phyloP scores from a whole-genome alignment of 768 basidiomycete genomes.

The Calvatia gigantea region DNA sequence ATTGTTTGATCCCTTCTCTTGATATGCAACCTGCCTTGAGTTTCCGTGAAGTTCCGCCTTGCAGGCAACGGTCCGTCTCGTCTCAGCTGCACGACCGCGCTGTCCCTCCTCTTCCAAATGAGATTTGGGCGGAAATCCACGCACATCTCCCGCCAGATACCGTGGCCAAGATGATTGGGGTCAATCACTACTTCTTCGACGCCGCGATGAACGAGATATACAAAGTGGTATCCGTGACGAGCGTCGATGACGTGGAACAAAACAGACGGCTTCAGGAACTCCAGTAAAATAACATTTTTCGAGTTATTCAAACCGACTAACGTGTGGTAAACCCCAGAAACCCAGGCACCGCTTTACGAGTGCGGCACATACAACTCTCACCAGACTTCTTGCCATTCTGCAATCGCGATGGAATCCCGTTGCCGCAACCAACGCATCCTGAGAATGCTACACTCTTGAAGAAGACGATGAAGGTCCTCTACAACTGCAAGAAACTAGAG shows the following conservation, averaged over 20 bases:
- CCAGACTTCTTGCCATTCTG: not conserved
- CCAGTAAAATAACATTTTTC: no score
- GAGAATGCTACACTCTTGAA: not conserved
- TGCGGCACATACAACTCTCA: conserved; percentile 14
- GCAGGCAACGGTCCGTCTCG: no score
- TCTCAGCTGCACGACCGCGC: no score
- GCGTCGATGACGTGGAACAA: no score
- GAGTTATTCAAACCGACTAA: no score
- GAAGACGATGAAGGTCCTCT: not conserved
- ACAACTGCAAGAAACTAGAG: not conserved
- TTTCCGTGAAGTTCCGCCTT: no score
- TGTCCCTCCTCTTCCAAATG: conserved; percentile 20
- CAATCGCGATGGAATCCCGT: not conserved
- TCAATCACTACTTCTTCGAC: conserved; percentile 25
- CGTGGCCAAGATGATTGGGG: conserved; percentile 22
- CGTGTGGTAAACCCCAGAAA: no score
- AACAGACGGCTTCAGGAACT: no score
- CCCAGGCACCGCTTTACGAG: no score
- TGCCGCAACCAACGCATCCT: not conserved
- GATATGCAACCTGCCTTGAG: no score
- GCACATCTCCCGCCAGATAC: conserved; percentile 18
- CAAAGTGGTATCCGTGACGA: no score
- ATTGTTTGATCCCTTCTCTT: no score
- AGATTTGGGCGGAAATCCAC: conserved; percentile 25
- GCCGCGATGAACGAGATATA: conserved; percentile 25